Evolutionary conservation across 2,329 filamentous ascomycete genomes (phyloP), one percentile per base, ranked within the genome.

Genomic region (Penicillium sp.): DNA sequence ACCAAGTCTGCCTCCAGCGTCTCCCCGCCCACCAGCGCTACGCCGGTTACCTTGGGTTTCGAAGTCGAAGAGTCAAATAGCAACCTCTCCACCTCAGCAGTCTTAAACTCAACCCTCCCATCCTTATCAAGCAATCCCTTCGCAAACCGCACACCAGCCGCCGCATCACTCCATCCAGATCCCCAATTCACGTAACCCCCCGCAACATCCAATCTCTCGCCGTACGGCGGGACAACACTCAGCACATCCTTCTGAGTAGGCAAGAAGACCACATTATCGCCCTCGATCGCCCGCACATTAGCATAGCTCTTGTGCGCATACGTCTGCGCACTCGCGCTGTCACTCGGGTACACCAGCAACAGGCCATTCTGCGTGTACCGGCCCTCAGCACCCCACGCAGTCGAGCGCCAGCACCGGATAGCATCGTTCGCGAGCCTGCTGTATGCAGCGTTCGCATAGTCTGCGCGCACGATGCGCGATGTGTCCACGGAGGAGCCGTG

Each of bases 401-500:
- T 77, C 49, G 75, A 72, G 83, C 84, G 67, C 82, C 82, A 67
- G 89, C 85, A 90, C 87, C 81, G 75, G 69, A 91, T 89, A 1
- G 92, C 92, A 37, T 85, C 80, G 18, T 85, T 82, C 19, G 89
- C 92, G 47, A 98, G 85, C 16, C 81, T 78, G 6, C 91, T 85
- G 76, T 98, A 98, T 22, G 87, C 84, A 0, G 85, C 79, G 70
- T 94, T 87, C 5, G 90, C 88, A 71, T 98, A 98, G 81, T 98
- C 94, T 39, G 88, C 82, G 36, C 86, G 82, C 51, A 88, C 80
- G 64, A 88, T 87, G 56, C 86, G 84, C 22, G 83, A 86, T 47
- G 79, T 79, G 71, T 88, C 86, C 60, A 87, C 82, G 61, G 82
- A 85, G 11, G 83, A 83, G 55, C 82, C 83, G 68, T 87, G 82